Evolutionary conservation across 495 filamentous ascomycete species (phyloP), one percentile per base, ranked within the genome.

Genomic region (Thermochaetoides thermophila): DNA sequence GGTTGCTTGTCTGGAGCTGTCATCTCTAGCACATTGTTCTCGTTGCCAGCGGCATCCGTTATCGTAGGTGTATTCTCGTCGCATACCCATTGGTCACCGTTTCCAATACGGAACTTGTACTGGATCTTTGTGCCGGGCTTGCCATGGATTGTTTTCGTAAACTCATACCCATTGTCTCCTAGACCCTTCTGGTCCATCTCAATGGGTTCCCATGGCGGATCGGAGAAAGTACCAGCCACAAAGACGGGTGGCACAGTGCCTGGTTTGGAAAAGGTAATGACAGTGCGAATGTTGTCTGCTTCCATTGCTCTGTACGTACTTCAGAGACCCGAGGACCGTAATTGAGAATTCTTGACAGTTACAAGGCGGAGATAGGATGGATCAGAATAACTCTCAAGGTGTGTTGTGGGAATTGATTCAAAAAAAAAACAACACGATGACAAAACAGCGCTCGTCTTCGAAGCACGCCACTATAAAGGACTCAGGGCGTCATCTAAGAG

Each of bases 101-200:
- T 29, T 4, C 73, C 76, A 31, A 79, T 50, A 15, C 75, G 64
- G 45, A 83, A 80, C 48, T 81, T 80, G 57, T 81, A 83, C 42
- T 78, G 69, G 38, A 76, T 70, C 37, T 68, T 52, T 13, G 58
- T 55, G 14, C 56, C 65, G 30, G 58, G 50, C 17, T 60, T 46
- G 8, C 50, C 61, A 17, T 56, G 45, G 18, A 75, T 45, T 15
- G 66, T 59, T 23, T 68, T 63, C 12, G 40, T 53, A 37, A 64
- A 71, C 12, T 49, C 22, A 38, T 63, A 48, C 22, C 59, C 58
- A 2, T 57, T 59, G 21, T 60, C 45, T 8, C 59, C 56, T 16
- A 66, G 45, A 11, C 49, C 40, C 6, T 53, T 58, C 31, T 55
- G 57, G 14, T 61, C 47, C 68, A 81, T 73, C 56, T 79, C 72